Conservation (phyloP, 73 alveolate species). For the Paramecium biaurelia region DNA sequence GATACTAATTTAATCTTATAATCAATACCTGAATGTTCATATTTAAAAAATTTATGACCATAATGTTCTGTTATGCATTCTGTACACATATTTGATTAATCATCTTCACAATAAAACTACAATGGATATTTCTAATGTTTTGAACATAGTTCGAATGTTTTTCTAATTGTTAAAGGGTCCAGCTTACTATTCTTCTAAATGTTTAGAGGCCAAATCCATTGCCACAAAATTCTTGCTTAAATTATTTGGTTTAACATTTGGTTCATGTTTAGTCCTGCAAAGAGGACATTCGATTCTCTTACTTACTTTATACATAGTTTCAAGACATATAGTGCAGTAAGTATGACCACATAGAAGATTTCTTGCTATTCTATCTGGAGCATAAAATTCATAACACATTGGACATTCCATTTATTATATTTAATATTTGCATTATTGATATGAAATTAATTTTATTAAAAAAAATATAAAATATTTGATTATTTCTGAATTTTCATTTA, state of each 20-base stretch:
- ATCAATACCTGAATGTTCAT: slow-evolving; percentile 72
- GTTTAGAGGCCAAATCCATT: slow-evolving; percentile 73
- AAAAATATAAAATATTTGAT: neutral
- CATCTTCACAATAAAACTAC: slow-evolving; percentile 75
- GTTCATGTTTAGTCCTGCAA: slow-evolving; percentile 73
- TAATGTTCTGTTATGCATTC: slow-evolving; percentile 83
- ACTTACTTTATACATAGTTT: slow-evolving; percentile 58
- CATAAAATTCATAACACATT: slow-evolving; percentile 71
- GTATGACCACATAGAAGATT: slow-evolving; percentile 84
- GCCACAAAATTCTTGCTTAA: slow-evolving; percentile 82
- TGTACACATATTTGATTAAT: slow-evolving; percentile 71
- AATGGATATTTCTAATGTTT: slow-evolving; percentile 70
- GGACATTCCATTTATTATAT: slow-evolving; percentile 83
- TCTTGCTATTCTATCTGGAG: slow-evolving; percentile 72
- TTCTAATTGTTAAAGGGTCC: neutral
- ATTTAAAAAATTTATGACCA: slow-evolving; percentile 81
- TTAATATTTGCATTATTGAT: neutral
- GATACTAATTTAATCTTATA: neutral
- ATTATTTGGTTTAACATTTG: slow-evolving; percentile 66
- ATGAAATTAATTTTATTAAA: neutral
- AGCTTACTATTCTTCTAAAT: slow-evolving; percentile 54
- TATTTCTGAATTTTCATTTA: neutral
- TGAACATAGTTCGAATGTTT: slow-evolving; percentile 68
- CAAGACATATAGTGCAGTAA: slow-evolving; percentile 80
- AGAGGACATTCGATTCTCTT: slow-evolving; percentile 73